These are phyloP conservation scores for Metschnikowia chrysomelidarum DNA, from an alignment of 805 yeast genomes.

Conservation along the genomic window DNA sequence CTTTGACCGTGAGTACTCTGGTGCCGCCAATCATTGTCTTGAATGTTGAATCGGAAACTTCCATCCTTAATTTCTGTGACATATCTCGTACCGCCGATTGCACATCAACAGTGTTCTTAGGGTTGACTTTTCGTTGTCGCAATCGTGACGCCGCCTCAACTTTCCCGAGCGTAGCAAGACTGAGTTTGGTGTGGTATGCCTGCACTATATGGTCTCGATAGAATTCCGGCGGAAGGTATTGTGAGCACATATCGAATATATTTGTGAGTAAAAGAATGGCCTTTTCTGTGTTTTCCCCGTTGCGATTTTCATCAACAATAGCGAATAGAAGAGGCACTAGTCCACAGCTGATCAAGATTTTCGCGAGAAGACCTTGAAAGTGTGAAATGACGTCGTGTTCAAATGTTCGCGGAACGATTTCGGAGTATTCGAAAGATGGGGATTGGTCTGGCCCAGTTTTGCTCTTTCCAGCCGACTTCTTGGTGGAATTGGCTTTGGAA, in stretches of 20 bases:
- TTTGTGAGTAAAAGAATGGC: slow-evolving; percentile 66
- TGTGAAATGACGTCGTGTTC: slow-evolving; percentile 55
- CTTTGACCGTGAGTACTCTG: slow-evolving; percentile 73
- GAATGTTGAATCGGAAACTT: slow-evolving; percentile 62
- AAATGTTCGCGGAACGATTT: slow-evolving; percentile 29
- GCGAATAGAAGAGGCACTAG: slow-evolving; percentile 48
- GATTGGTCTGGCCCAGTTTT: too few relatives aligned
- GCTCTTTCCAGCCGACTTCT: too few relatives aligned
- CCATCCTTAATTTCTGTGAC: slow-evolving; percentile 22
- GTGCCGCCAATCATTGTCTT: slow-evolving; percentile 65
- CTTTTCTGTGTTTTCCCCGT: slow-evolving; percentile 50
- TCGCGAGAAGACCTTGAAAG: slow-evolving; percentile 59
- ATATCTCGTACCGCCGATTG: slow-evolving; percentile 22
- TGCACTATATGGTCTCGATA: slow-evolving; percentile 17
- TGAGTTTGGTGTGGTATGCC: slow-evolving; percentile 11
- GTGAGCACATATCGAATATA: slow-evolving; percentile 51
- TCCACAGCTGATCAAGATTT: slow-evolving; percentile 53
- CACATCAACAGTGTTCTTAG: slow-evolving; percentile 14
- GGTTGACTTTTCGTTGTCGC: slow-evolving; percentile 2
- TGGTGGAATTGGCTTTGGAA: too few relatives aligned
- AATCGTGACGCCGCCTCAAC: slow-evolving; percentile 16
- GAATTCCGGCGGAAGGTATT: slow-evolving; percentile 51
- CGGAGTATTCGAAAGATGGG: slow-evolving; percentile 15
- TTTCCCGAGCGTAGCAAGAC: slow-evolving; percentile 13
- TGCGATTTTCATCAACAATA: slow-evolving; percentile 41